Evolutionary conservation across 2,329 filamentous ascomycete genomes (phyloP).

Genomic region (Venturia effusa): DNA sequence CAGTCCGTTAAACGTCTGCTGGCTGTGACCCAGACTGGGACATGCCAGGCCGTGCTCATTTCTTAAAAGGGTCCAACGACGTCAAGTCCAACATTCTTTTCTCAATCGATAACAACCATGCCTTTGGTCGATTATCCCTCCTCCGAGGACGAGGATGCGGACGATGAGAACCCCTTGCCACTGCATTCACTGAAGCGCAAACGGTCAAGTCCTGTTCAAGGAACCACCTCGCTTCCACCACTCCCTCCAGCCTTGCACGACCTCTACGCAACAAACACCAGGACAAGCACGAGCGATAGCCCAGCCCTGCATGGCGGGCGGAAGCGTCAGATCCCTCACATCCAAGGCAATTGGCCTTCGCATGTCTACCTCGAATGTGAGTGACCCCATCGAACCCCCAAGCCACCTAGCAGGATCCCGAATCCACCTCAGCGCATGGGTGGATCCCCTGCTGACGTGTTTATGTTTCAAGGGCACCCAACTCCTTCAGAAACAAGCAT

Average conservation of each 20-base stretch:
- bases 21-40: background rate
- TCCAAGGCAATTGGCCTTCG: constrained; percentile 83
- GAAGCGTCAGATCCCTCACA: constrained; percentile 70
- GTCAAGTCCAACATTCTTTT: background rate
- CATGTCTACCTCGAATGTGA: constrained; percentile 90
- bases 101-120: background rate
- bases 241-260: constrained; percentile 76
- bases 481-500: constrained; percentile 15
- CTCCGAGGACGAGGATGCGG: constrained; percentile 29
- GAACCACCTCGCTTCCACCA: constrained; percentile 46
- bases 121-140: constrained; percentile 53
- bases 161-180: constrained; percentile 9
- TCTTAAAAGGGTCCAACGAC: background rate
- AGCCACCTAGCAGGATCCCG: background rate
- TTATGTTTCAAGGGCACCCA: constrained; percentile 24
- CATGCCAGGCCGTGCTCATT: background rate
- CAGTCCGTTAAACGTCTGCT: background rate
- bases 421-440: background rate
- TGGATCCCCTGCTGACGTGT: constrained; percentile 6
- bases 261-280: constrained; percentile 73
- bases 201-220: constrained; percentile 12
- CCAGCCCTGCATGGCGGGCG: constrained; percentile 77
- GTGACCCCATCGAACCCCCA: constrained; percentile 28
- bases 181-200: constrained; percentile 11
- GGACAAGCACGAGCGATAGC: constrained; percentile 69